Percentiles rank a stretch among this genome's conserved stretches.
phyloP scores from a whole-genome alignment of 345 rosid species.

The Arabidopsis arenosa region DNA sequence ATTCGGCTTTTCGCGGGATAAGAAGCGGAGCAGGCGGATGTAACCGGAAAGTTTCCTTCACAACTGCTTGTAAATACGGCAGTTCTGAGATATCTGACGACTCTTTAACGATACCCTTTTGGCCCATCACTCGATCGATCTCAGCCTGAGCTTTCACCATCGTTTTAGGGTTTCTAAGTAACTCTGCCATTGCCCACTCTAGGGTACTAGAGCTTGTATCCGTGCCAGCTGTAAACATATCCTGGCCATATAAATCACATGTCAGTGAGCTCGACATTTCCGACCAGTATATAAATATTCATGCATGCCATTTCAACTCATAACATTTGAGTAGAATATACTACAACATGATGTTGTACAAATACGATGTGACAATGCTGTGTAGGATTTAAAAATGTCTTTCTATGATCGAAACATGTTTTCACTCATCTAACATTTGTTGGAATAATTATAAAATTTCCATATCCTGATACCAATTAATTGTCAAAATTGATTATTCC shows the following conservation, averaged over 20 bases:
- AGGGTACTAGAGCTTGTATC: conserved; percentile 45
- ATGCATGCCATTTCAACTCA: neutral
- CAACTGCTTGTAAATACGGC: conserved; percentile 21
- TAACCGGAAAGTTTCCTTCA: conserved; percentile 32
- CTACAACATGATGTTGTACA: too few species aligned
- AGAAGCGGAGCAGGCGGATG: conserved; percentile 24
- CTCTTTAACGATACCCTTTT: conserved; percentile 18
- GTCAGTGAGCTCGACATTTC: neutral
- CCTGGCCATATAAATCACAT: conserved; percentile 6
- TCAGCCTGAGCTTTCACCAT: conserved; percentile 57
- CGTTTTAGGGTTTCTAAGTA: conserved; percentile 51
- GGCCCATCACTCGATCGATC: conserved; percentile 43
- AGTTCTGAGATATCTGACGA: conserved; percentile 11
- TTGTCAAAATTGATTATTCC: too few species aligned
- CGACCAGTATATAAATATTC: neutral
- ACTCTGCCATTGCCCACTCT: conserved; percentile 89
- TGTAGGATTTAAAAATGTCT: neutral
- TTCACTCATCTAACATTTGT: neutral
- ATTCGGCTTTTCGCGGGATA: conserved; percentile 20
- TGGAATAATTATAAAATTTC: neutral
- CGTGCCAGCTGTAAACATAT: conserved; percentile 24
- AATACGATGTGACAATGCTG: too few species aligned
- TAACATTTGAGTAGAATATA: too few species aligned
- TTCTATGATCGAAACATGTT: neutral
- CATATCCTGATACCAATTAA: too few species aligned